phyloP scores from a whole-genome alignment of 768 basidiomycete genomes.

The Mycena crocata region DNA sequence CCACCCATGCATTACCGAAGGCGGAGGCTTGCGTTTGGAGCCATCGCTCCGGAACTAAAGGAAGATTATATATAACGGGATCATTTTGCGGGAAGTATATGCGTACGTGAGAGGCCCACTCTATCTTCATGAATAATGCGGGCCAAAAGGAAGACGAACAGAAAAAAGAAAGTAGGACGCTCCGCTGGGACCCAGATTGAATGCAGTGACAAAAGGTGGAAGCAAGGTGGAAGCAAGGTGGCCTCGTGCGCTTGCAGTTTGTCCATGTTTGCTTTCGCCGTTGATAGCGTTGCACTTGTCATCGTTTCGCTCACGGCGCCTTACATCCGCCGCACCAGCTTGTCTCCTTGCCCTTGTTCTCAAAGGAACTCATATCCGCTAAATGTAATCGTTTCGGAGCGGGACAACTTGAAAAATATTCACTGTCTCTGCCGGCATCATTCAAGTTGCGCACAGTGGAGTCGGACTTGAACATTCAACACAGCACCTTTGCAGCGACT shows the following conservation, averaged over 20 bases:
- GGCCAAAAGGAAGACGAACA: slow-evolving; percentile 14
- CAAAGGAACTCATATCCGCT: slow-evolving; percentile 9
- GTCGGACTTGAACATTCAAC: too few relatives aligned
- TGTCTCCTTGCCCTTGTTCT: slow-evolving; percentile 22
- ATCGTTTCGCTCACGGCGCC: neutral
- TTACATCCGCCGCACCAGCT: slow-evolving; percentile 7
- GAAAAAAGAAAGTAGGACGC: slow-evolving; percentile 12
- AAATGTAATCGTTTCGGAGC: neutral
- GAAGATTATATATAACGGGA: too few relatives aligned
- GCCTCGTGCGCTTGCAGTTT: neutral
- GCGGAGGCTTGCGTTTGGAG: slow-evolving; percentile 26
- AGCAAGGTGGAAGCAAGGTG: neutral
- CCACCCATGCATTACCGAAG: slow-evolving; percentile 79
- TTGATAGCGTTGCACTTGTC: neutral
- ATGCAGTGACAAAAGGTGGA: neutral
- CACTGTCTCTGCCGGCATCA: neutral
- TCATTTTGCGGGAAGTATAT: slow-evolving; percentile 24
- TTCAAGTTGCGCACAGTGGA: too few relatives aligned
- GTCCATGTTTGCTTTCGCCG: neutral
- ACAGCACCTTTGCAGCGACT: too few relatives aligned
- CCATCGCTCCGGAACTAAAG: slow-evolving; percentile 30
- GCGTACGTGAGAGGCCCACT: slow-evolving; percentile 60
- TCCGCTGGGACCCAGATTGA: neutral
- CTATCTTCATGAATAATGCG: slow-evolving; percentile 59
- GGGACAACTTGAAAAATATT: neutral